Percentiles rank a stretch among this genome's conserved stretches.
Evolutionary conservation across 2,329 filamentous ascomycete species (phyloP).

Genomic region (Colletotrichum liriopes): DNA sequence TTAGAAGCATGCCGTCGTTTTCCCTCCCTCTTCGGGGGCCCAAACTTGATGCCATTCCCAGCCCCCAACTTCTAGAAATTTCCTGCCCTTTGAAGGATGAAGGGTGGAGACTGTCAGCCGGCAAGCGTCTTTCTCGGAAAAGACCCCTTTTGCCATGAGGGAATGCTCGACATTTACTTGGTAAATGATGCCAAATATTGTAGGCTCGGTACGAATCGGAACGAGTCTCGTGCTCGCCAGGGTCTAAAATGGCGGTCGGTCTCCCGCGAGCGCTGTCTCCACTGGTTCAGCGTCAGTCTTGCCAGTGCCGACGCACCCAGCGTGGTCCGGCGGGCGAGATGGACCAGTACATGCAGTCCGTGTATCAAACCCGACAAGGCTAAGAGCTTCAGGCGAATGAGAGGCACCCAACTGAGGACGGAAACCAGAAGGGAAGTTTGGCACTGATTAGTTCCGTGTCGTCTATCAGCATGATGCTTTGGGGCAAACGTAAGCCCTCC

Average conservation of each 20-base stretch:
- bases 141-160: slow-evolving; percentile 7
- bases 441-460: slow-evolving; percentile 13
- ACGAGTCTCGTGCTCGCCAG: slow-evolving; percentile 29
- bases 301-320: slow-evolving; percentile 19
- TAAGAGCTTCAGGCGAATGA: slow-evolving; percentile 23
- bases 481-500: slow-evolving; percentile 14
- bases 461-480: slow-evolving; percentile 23
- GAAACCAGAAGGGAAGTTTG: slow-evolving; percentile 13
- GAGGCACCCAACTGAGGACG: not conserved
- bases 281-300: slow-evolving; percentile 3
- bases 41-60: slow-evolving; percentile 35
- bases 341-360: slow-evolving; percentile 23
- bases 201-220: slow-evolving; percentile 38
- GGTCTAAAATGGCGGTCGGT: slow-evolving; percentile 40
- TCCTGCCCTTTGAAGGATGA: not conserved
- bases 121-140: not conserved
- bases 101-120: not conserved
- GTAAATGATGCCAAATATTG: slow-evolving; percentile 23
- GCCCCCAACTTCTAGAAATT: slow-evolving; percentile 32
- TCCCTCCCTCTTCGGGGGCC: slow-evolving; percentile 7
- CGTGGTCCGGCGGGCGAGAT: slow-evolving; percentile 35
- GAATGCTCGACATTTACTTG: slow-evolving; percentile 27
- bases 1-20: slow-evolving; percentile 3
- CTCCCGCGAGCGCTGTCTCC: slow-evolving; percentile 22
- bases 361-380: slow-evolving; percentile 29